These are phyloP conservation scores for Hippophae rhamnoides DNA, from an alignment of 306 rosid genomes.

Conservation along the genomic window DNA sequence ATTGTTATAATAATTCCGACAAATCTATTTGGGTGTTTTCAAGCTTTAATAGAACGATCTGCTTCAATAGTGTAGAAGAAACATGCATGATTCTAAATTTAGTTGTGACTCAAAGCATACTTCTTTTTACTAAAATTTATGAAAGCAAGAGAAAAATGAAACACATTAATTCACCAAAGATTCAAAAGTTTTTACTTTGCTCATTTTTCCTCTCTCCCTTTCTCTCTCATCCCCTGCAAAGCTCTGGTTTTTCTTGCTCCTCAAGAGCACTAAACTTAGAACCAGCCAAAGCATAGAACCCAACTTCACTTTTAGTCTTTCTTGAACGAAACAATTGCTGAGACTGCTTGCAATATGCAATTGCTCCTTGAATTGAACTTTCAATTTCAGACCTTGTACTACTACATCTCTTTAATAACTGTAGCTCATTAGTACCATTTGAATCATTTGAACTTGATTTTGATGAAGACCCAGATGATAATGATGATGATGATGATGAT, in stretches of 20 bases:
- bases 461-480: slow-evolving; percentile 25
- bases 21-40: too few species aligned
- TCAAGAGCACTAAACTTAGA: slow-evolving; percentile 40
- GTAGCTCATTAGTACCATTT: slow-evolving; percentile 30
- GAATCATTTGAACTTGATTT: slow-evolving; percentile 44
- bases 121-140: not conserved
- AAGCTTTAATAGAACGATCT: too few species aligned
- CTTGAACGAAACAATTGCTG: slow-evolving; percentile 42
- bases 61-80: too few species aligned
- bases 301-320: slow-evolving; percentile 41
- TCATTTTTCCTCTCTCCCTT: not conserved
- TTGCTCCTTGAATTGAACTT: slow-evolving; percentile 90
- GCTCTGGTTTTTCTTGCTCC: slow-evolving; percentile 42
- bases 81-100: too few species aligned
- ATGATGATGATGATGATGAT: slow-evolving; percentile 8
- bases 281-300: slow-evolving; percentile 42
- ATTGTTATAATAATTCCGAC: too few species aligned
- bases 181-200: slow-evolving; percentile 8
- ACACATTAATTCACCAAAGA: slow-evolving; percentile 7
- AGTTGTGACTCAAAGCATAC: not conserved
- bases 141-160: not conserved
- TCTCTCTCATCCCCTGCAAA: slow-evolving; percentile 38
- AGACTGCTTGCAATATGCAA: slow-evolving; percentile 91
- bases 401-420: slow-evolving; percentile 63
- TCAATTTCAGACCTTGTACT: slow-evolving; percentile 75